Percentiles rank a stretch among this genome's conserved stretches.
phyloP scores from a whole-genome alignment of 1,139 yeast species.

The Wickerhamiella pararugosa region DNA sequence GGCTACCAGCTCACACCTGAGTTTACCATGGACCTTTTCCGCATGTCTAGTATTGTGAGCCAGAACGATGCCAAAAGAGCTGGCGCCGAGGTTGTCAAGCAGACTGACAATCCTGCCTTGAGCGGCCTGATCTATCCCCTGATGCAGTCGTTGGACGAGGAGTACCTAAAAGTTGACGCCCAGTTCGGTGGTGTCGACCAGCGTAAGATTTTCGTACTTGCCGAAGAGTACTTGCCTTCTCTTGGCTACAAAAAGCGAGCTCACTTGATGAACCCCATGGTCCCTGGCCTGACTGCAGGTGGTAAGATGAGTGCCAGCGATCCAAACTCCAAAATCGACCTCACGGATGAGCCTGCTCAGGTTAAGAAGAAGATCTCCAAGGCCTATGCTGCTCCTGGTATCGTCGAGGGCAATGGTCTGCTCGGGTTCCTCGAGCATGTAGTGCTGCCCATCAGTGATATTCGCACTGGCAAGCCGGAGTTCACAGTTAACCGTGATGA shows the following conservation, averaged over 20 bases:
- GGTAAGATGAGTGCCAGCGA: constrained; percentile 98
- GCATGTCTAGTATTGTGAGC: constrained; percentile 64
- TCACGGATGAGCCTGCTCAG: constrained; percentile 73
- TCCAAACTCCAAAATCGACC: constrained; percentile 92
- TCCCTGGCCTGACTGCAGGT: constrained; percentile 92
- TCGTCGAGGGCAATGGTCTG: constrained; percentile 78
- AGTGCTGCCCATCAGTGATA: constrained; percentile 70
- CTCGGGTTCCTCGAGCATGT: constrained; percentile 76
- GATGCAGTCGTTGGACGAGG: constrained; percentile 97
- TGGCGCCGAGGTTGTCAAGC: constrained; percentile 98
- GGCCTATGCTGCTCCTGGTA: constrained; percentile 96
- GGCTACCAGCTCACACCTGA: constrained; percentile 66
- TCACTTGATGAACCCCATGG: constrained; percentile 98
- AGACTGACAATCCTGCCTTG: constrained; percentile 82
- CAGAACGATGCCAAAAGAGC: constrained; percentile 98
- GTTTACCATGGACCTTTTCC: constrained; percentile 81
- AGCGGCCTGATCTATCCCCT: constrained; percentile 93
- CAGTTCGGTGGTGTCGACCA: constrained; percentile 99
- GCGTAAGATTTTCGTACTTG: constrained; percentile 91
- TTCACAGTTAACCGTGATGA: constrained; percentile 85
- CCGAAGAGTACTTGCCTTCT: constrained; percentile 80
- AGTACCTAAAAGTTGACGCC: constrained; percentile 74
- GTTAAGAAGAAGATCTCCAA: constrained; percentile 82
- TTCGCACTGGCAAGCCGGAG: constrained; percentile 40
- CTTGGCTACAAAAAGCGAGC: constrained; percentile 94